These are phyloP conservation scores for Hirschfeldia incana DNA, from an alignment of 345 rosid species.

Conservation along the genomic window DNA sequence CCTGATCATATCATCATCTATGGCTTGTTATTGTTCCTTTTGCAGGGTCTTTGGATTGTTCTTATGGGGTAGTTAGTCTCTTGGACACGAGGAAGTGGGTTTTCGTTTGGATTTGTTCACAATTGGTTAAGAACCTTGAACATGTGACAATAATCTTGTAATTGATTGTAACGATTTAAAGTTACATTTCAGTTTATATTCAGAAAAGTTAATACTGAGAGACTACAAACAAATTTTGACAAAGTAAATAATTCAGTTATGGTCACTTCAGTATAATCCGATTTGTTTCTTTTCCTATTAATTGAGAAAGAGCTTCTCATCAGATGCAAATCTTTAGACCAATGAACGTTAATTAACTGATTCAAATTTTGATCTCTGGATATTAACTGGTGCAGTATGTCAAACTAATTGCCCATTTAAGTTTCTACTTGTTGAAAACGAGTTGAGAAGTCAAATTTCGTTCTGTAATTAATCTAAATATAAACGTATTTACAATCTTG, in stretches of 20 bases:
- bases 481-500: background rate
- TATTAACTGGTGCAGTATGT: too few species aligned
- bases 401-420: too few species aligned
- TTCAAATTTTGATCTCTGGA: too few species aligned
- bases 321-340: background rate
- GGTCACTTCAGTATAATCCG: too few species aligned
- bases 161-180: too few species aligned
- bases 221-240: too few species aligned
- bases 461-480: background rate
- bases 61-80: background rate
- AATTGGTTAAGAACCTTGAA: background rate
- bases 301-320: background rate
- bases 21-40: background rate
- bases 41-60: background rate
- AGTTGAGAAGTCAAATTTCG: background rate
- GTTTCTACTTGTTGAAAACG: background rate
- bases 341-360: background rate
- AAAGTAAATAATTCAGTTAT: too few species aligned
- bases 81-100: background rate
- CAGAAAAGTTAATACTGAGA: too few species aligned
- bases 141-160: background rate
- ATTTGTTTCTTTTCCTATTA: too few species aligned
- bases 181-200: too few species aligned
- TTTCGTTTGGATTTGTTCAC: background rate
- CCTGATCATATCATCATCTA: background rate